Evolutionary conservation across 2,329 filamentous ascomycete species (phyloP), one percentile per base, ranked within the genome.

Genomic region (Fonsecaea pugnacius): DNA sequence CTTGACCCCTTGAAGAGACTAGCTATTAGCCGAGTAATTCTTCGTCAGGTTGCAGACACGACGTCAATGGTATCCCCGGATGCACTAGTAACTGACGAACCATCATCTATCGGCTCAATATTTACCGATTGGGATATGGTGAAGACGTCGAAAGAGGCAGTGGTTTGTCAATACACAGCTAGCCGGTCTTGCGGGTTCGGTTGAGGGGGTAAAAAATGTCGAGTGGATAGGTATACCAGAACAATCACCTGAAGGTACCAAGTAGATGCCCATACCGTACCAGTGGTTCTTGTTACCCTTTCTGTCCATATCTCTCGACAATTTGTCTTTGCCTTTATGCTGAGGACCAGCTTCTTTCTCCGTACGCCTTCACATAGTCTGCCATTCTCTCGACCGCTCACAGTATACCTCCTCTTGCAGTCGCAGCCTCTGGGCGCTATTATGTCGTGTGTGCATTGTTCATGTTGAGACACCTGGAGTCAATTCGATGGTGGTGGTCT

Each of bases 81-180:
- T 24, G 43, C 43, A 48, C 43, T 48, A 48, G 43, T 9, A 48
- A 24, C 18, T 48, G 21, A 48, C 14, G n/a, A 53, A 32, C 51
- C 51, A 53, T 33, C n/a, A 33, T n/a, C n/a, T n/a, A 59, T 51
- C 18, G 57, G 57, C 57, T 32, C 43, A 59, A 27, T 12, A 21
- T 59, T 59, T 59, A n/a, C 46, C 46, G 40, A 36, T 33, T 36
- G 6, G 18, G 1, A 50, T 48, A 27, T 27, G 9, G 43, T 14
- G 43, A 48, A 3, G 43, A 24, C 6, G 21, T 21, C 16, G 43
- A 48, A 48, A 48, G 18, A 24, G 43, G 43, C 2, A 48, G 21
- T 48, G 43, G 43, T 24, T 8, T 4, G 21, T 48, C 43, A 24
- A 48, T 48, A 48, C 12, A 10, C 18, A 27, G 43, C 43, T 48